Base-by-base conservation (phyloP, 805 yeast species). In the Priceomyces fermenticarens region DNA sequence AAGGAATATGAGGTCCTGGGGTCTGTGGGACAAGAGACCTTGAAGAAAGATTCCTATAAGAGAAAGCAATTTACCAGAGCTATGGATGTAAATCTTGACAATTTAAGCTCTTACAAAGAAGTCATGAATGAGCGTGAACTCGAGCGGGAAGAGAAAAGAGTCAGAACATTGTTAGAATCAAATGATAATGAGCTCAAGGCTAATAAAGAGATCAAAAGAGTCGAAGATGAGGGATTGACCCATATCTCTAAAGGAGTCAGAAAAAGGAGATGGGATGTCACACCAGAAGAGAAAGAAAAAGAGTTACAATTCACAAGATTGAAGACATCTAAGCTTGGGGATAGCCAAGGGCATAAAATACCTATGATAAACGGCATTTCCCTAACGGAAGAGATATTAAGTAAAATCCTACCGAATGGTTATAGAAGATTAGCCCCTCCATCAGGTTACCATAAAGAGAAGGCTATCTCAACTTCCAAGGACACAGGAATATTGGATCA, bases 391-490 rank as follows among this genome's bases (percentile, higher is more conserved):
- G 73, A 62, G 15, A 62, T 70, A 10, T 62, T 82, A 4, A 74
- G 77, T 39, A 55, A 62, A 30, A 52, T 81, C 7, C 58, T 81
- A 27, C 87, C 86, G 0, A 46, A 61, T 10, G 84, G 83, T 0
- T 83, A 74, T 47, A 52, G 66, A 13, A 54, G 72, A 10, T 66
- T 58, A 2, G 35, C 62, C 2, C 71, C 70, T 3, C 85, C 86
- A 3, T 53, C 54, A 9, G 65, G 60, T 14, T 78, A 70, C 46
- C 52, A 52, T n/a, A 80, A 28, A 41, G 52, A 32, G 3, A 56
- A 60, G 9, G 33, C 30, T 9, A 40, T 29, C 2, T 47, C 34
- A n/a, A 57, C 62, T 0, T 72, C 74, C 0, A 76, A 73, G 46
- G 46, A 63, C 3, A 52, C 58, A 6, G 51, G 56, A 33, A 38